phyloP scores from a whole-genome alignment of 1,139 yeast genomes.

The Lodderomyces theae region DNA sequence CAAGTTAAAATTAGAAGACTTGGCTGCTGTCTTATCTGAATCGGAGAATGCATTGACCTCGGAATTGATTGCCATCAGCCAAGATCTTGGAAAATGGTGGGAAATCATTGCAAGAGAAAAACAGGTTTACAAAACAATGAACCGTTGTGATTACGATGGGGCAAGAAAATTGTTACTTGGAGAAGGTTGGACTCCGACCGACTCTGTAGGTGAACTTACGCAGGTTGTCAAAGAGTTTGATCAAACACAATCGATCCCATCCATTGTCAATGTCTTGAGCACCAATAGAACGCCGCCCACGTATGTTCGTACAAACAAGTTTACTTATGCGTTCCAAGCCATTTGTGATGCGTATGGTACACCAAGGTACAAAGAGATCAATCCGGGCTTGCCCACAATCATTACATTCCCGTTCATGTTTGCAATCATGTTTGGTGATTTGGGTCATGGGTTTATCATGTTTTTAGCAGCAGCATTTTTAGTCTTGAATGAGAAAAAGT shows the following conservation, averaged over 20 bases:
- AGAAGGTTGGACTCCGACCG: conserved; percentile 79
- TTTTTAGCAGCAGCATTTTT: conserved; percentile 56
- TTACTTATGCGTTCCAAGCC: conserved; percentile 71
- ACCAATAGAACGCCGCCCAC: conserved; percentile 78
- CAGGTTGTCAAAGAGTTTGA: conserved; percentile 30
- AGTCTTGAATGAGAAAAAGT: conserved; percentile 59
- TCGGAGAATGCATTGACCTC: conserved; percentile 61
- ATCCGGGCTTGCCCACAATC: conserved; percentile 77
- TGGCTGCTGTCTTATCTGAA: conserved; percentile 53
- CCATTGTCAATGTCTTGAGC: conserved; percentile 63
- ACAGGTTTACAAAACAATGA: conserved; percentile 65
- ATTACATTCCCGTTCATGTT: conserved; percentile 85
- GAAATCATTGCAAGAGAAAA: conserved; percentile 68
- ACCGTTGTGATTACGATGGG: conserved; percentile 63
- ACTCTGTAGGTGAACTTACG: conserved; percentile 44
- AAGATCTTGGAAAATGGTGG: conserved; percentile 70
- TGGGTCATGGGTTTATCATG: conserved; percentile 75
- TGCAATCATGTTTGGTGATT: conserved; percentile 85
- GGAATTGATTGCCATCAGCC: conserved; percentile 70
- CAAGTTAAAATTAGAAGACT: conserved; percentile 53
- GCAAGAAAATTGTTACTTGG: conserved; percentile 64
- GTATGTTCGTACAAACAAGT: conserved; percentile 71
- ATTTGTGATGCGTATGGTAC: conserved; percentile 81
- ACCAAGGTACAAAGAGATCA: conserved; percentile 73
- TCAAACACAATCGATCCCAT: conserved; percentile 51